phyloP scores from a whole-genome alignment of 345 rosid genomes.

The Dipteronia dyeriana region DNA sequence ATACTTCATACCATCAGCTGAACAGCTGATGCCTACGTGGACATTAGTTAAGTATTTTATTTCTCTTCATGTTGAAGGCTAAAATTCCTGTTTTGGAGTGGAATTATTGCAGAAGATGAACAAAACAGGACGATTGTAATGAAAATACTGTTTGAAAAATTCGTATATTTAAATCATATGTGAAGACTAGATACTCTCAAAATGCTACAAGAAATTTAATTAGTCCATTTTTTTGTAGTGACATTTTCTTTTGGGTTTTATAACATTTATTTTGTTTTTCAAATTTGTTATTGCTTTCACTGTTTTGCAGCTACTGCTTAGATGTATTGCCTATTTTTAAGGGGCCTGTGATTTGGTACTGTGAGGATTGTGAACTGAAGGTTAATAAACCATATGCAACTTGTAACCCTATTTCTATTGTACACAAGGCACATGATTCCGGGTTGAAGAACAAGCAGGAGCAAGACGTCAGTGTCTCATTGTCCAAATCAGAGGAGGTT shows the following conservation, averaged over 20 bases:
- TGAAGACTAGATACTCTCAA: too few relatives aligned
- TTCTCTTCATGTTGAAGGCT: background rate
- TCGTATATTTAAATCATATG: too few relatives aligned
- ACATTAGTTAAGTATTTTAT: background rate
- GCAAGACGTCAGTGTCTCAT: background rate
- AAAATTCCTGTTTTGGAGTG: background rate
- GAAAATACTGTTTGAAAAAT: background rate
- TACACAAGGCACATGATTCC: background rate
- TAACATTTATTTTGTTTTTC: too few relatives aligned
- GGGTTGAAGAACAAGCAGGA: constrained; percentile 7
- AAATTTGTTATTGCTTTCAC: background rate
- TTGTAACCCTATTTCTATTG: constrained; percentile 8
- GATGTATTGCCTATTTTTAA: constrained; percentile 42
- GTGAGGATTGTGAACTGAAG: constrained; percentile 50
- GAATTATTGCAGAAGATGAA: background rate
- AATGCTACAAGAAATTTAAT: background rate
- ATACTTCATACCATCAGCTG: background rate
- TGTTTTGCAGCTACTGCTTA: constrained; percentile 56
- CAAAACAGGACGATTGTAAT: too few relatives aligned
- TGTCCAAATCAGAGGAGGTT: constrained; percentile 3
- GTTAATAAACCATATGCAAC: background rate
- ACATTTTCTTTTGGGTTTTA: too few relatives aligned
- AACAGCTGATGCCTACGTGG: background rate
- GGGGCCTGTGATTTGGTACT: constrained; percentile 55
- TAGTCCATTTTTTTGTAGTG: too few relatives aligned